A percentile compares a stretch with the other conserved stretches of the same genome.
phyloP scores from a whole-genome alignment of 169 alveolate species.

The Babesia caballi region DNA sequence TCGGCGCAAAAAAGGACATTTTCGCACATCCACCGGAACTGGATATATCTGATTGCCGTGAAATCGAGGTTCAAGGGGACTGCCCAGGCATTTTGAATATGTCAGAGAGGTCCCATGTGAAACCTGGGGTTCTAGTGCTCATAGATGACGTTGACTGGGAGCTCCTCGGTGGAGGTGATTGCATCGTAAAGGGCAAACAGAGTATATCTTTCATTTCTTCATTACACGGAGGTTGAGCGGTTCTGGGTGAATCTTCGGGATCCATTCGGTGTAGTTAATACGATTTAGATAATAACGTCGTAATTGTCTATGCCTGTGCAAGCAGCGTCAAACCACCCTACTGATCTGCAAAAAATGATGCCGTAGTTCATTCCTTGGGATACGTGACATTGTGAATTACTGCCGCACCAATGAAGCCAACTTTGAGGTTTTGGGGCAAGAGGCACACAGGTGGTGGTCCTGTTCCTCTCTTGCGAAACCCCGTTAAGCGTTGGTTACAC shows the following conservation, averaged over 20 bases:
- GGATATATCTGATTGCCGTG: slow-evolving; percentile 3
- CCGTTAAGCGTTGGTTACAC: slow-evolving; percentile 68
- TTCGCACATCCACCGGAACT: slow-evolving; percentile 59
- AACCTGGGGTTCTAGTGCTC: slow-evolving; percentile 91
- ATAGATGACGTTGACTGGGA: slow-evolving; percentile 95
- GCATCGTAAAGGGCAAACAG: slow-evolving; percentile 78
- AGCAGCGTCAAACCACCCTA: too few relatives aligned
- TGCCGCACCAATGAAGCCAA: neutral
- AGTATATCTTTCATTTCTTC: slow-evolving; percentile 89
- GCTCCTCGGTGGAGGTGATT: slow-evolving; percentile 83
- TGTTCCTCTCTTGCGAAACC: slow-evolving; percentile 70
- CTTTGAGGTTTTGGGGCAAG: slow-evolving; percentile 42
- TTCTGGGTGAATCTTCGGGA: too few relatives aligned
- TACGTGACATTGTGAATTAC: neutral
- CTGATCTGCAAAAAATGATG: too few relatives aligned
- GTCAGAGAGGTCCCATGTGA: slow-evolving; percentile 42
- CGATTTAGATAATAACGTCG: too few relatives aligned
- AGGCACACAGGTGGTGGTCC: slow-evolving; percentile 72
- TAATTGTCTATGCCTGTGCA: too few relatives aligned
- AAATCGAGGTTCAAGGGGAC: slow-evolving; percentile 62
- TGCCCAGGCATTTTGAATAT: slow-evolving; percentile 15
- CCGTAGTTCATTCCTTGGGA: too few relatives aligned
- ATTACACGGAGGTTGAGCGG: slow-evolving; percentile 93
- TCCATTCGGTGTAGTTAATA: too few relatives aligned
- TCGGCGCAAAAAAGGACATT: slow-evolving; percentile 68